These are phyloP conservation scores for Rhizopogon sp. DNA, from an alignment of 768 basidiomycete species.

Conservation along the genomic window DNA sequence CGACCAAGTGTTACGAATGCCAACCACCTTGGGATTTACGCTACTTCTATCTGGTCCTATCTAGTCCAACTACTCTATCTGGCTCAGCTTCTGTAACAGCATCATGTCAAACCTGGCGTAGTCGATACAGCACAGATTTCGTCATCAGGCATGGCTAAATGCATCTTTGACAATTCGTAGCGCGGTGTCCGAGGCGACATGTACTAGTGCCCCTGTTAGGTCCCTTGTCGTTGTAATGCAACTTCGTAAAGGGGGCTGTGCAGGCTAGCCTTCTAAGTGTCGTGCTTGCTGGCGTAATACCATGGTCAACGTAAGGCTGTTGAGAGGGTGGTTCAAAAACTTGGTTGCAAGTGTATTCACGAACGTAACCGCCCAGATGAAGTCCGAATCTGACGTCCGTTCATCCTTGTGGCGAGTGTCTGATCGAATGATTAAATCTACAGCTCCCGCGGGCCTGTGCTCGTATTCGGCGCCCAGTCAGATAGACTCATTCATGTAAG, in stretches of 20 bases:
- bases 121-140: conserved; percentile 6
- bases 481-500: not conserved
- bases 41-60: conserved; percentile 4
- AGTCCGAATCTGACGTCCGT: no score
- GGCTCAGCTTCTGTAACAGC: conserved; percentile 4
- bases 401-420: not conserved
- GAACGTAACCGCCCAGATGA: not conserved
- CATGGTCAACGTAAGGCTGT: not conserved
- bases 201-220: conserved; percentile 18
- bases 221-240: conserved; percentile 19
- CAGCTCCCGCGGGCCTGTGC: not conserved
- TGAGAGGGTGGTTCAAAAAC: not conserved
- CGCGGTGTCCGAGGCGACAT: conserved; percentile 28
- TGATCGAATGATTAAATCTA: not conserved
- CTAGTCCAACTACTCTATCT: conserved; percentile 3
- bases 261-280: conserved; percentile 2
- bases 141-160: conserved; percentile 1
- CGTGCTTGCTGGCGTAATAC: not conserved
- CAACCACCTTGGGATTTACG: not conserved
- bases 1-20: not conserved
- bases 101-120: conserved; percentile 18
- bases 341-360: not conserved
- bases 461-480: not conserved
- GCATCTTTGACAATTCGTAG: conserved; percentile 9
- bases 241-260: conserved; percentile 18